These are phyloP conservation scores for Penicillium paradoxum DNA, from an alignment of 495 filamentous ascomycete genomes.

Conservation along the genomic window DNA sequence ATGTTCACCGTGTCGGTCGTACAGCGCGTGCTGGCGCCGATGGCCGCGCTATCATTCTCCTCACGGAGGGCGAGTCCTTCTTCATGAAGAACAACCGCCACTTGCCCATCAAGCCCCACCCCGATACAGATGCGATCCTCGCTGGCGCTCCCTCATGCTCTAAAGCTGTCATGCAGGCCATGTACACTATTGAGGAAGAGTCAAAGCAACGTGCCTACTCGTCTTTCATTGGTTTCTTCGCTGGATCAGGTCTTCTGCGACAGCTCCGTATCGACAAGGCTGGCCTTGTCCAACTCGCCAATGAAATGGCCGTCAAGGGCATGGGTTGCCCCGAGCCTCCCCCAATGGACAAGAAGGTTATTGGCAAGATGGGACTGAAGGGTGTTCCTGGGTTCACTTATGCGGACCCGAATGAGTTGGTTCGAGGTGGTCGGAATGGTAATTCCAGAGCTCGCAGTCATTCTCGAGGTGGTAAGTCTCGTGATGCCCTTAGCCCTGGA, in stretches of 20 bases:
- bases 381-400: conserved; percentile 44
- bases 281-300: conserved; percentile 42
- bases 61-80: conserved; percentile 56
- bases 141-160: conserved; percentile 20
- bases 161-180: conserved; percentile 25
- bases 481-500: conserved; percentile 32
- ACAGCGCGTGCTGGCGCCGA: conserved; percentile 63
- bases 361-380: conserved; percentile 49
- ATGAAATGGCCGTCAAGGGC: conserved; percentile 38
- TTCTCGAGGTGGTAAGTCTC: conserved; percentile 15
- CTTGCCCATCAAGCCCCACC: conserved; percentile 52
- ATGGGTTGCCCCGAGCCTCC: conserved; percentile 46
- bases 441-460: conserved; percentile 12
- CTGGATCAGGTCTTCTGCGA: conserved; percentile 35
- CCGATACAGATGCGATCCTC: conserved; percentile 34
- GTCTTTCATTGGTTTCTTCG: conserved; percentile 50
- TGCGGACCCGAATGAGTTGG: conserved; percentile 19
- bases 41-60: conserved; percentile 61
- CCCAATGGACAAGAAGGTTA: conserved; percentile 40
- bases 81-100: conserved; percentile 51
- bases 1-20: conserved; percentile 83
- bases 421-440: neutral
- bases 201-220: conserved; percentile 52
- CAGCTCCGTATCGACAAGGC: conserved; percentile 36
- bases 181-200: conserved; percentile 42